phyloP scores from a whole-genome alignment of 768 basidiomycete species.

The Lactarius pseudohatsudake region DNA sequence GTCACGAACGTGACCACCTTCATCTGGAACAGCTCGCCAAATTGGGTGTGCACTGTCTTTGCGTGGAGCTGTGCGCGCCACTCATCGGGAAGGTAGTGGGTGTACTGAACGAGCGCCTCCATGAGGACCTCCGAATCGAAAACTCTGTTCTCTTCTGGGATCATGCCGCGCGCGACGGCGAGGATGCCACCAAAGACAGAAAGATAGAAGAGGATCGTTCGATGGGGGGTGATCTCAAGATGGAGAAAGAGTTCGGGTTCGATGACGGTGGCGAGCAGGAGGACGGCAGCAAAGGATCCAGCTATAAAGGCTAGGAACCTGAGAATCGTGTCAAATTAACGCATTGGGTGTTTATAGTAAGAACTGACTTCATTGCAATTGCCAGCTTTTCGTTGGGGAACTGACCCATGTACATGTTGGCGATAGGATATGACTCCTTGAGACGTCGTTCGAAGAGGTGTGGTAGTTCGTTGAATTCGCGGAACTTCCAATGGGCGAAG shows the following conservation, averaged over 20 bases:
- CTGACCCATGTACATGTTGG: slow-evolving; percentile 95
- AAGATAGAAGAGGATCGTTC: slow-evolving; percentile 93
- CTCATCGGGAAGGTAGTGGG: slow-evolving; percentile 93
- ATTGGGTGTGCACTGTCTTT: slow-evolving; percentile 88
- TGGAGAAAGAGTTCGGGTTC: slow-evolving; percentile 93
- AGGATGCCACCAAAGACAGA: slow-evolving; percentile 84
- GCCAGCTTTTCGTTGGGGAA: slow-evolving; percentile 95
- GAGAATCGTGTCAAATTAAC: slow-evolving; percentile 1
- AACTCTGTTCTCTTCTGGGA: slow-evolving; percentile 89
- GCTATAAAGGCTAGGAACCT: slow-evolving; percentile 97
- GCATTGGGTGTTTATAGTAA: neutral
- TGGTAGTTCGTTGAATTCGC: slow-evolving; percentile 97
- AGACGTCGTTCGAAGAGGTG: slow-evolving; percentile 88
- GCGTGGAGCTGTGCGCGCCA: slow-evolving; percentile 91
- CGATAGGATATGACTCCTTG: slow-evolving; percentile 83
- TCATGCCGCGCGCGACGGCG: slow-evolving; percentile 90
- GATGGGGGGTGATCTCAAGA: slow-evolving; percentile 91
- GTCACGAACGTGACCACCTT: slow-evolving; percentile 85
- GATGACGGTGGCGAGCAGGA: slow-evolving; percentile 86
- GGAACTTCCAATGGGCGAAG: slow-evolving; percentile 96
- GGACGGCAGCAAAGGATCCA: slow-evolving; percentile 94
- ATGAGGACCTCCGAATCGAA: slow-evolving; percentile 94
- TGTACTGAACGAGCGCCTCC: slow-evolving; percentile 88
- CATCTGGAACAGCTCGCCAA: slow-evolving; percentile 91
- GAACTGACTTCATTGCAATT: slow-evolving; percentile 78